These are phyloP conservation scores for Malus hybrid DNA, from an alignment of 331 rosid genomes.

Conservation along the genomic window DNA sequence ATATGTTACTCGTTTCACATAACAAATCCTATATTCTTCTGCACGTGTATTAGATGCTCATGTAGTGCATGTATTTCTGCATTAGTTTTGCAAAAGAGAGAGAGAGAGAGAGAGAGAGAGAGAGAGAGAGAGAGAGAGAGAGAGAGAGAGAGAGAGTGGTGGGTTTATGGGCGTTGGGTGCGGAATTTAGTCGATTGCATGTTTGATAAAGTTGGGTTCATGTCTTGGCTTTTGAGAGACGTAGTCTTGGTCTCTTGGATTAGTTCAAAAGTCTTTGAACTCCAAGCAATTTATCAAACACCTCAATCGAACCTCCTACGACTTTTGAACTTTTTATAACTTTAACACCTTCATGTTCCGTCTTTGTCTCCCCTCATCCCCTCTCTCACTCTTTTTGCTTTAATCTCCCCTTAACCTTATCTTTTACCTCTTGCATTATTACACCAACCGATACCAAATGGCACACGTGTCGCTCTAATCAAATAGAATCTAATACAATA, in stretches of 20 bases:
- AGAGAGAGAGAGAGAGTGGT: not conserved
- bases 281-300: not conserved
- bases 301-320: not conserved
- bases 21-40: not conserved
- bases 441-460: not conserved
- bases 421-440: not conserved
- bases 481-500: too few species aligned
- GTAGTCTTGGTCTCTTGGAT: not conserved
- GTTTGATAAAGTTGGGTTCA: conserved; percentile 14
- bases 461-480: too few species aligned
- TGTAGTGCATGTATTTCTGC: not conserved
- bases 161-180: conserved; percentile 3
- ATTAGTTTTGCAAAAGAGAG: not conserved
- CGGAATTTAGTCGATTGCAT: conserved; percentile 14
- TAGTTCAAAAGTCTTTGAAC: conserved; percentile 5
- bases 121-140: not conserved
- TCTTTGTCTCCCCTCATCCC: conserved; percentile 1
- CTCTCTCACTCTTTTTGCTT: not conserved
- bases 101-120: too few species aligned
- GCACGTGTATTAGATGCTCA: not conserved
- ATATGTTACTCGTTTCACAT: too few species aligned
- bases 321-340: not conserved
- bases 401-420: not conserved
- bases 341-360: not conserved
- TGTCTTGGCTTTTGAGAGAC: conserved; percentile 14